Base-by-base conservation (phyloP, 345 rosid species). In the Pistacia integerrima region DNA sequence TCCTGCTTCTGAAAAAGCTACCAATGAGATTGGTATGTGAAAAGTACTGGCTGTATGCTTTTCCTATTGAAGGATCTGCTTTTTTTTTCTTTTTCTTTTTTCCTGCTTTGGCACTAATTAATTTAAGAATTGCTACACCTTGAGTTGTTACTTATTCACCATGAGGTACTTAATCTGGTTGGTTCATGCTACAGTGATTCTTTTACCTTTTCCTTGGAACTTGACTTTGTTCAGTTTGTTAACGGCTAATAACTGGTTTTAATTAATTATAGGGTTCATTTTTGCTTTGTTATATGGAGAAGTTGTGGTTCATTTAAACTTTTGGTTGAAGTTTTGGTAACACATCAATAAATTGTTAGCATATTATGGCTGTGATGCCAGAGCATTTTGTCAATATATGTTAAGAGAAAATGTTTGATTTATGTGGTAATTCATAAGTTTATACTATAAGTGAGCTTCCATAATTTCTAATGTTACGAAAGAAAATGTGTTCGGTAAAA, bases 1-100 rank as follows among this genome's bases (percentile, higher is more conserved):
- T 86, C 99, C 99, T 20, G 97, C 99, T 80, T 96, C 99, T 55
- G 75, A 80, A 66, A 96, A 92, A 84, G 95, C 99, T 82, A 80
- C 98, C 86, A 87, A 78, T 77, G 99, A 96, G 69, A 93, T 93
- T 63, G 98, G 98, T 96, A 82, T 68, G 85, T 75, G 44, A 36
- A 54, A 55, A 68, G 51, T 36, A 48, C 18, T 52, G 51, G 3
- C 49, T 52, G 30, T 38, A 11, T n/a, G 41, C 22, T 68, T 74
- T n/a, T 46, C 58, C 41, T 68, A 4, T 9, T 59, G 4, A 17
- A 38, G 38, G 3, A 60, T 52, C 20, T 38, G 14, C n/a, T 36
- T 20, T 68, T 74, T 59, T 58, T 63, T 51, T 68, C n/a, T 0
- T 5, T 48, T 72, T 22, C 14, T 10, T 33, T 69, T 54, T 61